Evolutionary conservation across 2,329 filamentous ascomycete species (phyloP).

Genomic region (Whalleya microplaca): DNA sequence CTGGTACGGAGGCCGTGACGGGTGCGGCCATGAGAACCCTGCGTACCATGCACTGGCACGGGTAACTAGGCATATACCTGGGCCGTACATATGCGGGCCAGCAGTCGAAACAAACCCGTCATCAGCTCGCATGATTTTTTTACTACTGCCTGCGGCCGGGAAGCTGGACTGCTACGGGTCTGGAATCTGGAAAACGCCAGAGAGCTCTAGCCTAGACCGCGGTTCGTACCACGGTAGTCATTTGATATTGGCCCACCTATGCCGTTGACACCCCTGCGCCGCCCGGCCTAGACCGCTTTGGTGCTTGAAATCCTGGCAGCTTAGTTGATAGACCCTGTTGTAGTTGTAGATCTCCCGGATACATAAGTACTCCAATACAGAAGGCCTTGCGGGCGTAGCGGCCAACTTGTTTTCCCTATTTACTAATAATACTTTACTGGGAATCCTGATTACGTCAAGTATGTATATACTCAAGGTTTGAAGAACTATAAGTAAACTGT

Average conservation of each 20-base stretch:
- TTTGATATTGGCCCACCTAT: conserved; percentile 21
- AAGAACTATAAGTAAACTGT: no score
- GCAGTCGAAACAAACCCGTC: conserved; percentile 1
- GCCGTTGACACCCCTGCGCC: conserved; percentile 21
- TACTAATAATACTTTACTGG: no score
- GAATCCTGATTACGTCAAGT: no score
- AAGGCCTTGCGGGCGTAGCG: background rate
- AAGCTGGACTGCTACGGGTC: conserved; percentile 9
- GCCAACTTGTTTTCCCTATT: no score
- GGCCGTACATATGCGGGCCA: conserved; percentile 10
- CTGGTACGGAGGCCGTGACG: conserved; percentile 7
- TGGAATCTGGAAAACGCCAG: conserved; percentile 22
- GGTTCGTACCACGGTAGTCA: conserved; percentile 28
- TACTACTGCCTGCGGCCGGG: background rate
- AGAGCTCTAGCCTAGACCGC: conserved; percentile 27
- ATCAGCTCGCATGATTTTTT: background rate
- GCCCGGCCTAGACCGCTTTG: conserved; percentile 25
- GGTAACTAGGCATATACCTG: background rate
- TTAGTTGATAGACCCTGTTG: background rate
- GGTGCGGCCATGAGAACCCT: conserved; percentile 8
- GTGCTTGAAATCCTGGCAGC: conserved; percentile 3
- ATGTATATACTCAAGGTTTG: no score
- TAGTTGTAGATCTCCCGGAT: no score
- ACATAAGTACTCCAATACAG: background rate
- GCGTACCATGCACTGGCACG: background rate